Conservation (phyloP, 305 asterid genomes). For the Lippia alba region DNA sequence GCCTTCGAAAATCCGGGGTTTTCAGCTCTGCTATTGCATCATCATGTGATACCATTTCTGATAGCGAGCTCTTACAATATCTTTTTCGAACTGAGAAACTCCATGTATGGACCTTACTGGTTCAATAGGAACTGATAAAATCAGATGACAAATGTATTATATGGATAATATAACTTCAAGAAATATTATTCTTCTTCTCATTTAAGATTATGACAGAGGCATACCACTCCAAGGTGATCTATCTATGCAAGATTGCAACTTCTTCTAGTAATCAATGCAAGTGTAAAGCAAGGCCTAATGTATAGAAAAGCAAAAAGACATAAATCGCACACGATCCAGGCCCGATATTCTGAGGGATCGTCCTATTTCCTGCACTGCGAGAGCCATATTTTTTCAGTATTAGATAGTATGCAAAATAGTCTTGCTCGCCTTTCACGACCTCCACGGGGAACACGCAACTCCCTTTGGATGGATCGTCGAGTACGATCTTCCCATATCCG, state of each 20-base stretch:
- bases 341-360: not conserved
- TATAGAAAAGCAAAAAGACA: constrained; percentile 11
- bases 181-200: too few species aligned
- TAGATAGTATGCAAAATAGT: not conserved
- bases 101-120: too few species aligned
- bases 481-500: constrained; percentile 34
- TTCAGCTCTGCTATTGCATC: constrained; percentile 38
- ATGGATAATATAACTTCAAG: too few species aligned
- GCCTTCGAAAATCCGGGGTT: constrained; percentile 54
- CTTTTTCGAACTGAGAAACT: too few species aligned
- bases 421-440: constrained; percentile 34
- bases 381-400: too few species aligned
- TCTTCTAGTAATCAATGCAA: constrained; percentile 5
- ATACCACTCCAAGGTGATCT: too few species aligned
- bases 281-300: constrained; percentile 17
- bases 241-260: too few species aligned
- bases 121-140: too few species aligned
- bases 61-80: not conserved
- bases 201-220: not conserved
- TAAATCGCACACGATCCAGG: not conserved
- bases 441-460: constrained; percentile 47
- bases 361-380: not conserved
- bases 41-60: not conserved
- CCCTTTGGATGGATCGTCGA: constrained; percentile 35
- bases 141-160: too few species aligned